These are phyloP conservation scores for Neurospora sp. DNA, from an alignment of 495 filamentous ascomycete species.

Conservation along the genomic window DNA sequence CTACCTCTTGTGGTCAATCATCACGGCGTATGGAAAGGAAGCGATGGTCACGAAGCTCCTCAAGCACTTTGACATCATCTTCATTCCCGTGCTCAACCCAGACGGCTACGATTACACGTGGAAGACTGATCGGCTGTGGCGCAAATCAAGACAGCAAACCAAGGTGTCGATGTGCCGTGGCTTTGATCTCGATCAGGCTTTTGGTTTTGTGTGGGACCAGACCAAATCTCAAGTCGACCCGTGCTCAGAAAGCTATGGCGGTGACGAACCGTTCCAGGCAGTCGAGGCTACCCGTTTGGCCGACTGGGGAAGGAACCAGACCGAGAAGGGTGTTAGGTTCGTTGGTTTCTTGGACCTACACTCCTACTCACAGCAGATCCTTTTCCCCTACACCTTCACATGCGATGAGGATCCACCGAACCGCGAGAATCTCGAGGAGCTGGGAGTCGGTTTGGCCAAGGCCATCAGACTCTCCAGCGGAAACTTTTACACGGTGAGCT, in stretches of 20 bases:
- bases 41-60: conserved; percentile 63
- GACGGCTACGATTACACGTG: conserved; percentile 94
- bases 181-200: conserved; percentile 80
- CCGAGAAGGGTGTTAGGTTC: conserved; percentile 59
- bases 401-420: conserved; percentile 70
- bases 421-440: conserved; percentile 82
- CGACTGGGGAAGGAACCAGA: conserved; percentile 80
- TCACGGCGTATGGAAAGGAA: conserved; percentile 65
- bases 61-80: conserved; percentile 70
- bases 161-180: conserved; percentile 75
- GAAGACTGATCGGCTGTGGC: conserved; percentile 86
- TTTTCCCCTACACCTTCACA: conserved; percentile 85
- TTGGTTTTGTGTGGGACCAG: conserved; percentile 75
- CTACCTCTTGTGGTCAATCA: conserved; percentile 81
- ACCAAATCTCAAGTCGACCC: conserved; percentile 59
- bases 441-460: conserved; percentile 83
- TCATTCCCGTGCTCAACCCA: conserved; percentile 83
- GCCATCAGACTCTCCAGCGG: conserved; percentile 69
- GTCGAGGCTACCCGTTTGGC: conserved; percentile 67
- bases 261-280: conserved; percentile 73
- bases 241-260: conserved; percentile 86
- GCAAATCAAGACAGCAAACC: conserved; percentile 86
- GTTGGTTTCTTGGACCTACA: conserved; percentile 84
- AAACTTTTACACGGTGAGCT: conserved; percentile 67
- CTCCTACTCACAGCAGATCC: conserved; percentile 89